Base-by-base conservation (phyloP, 345 rosid species). In the Populus tremula region DNA sequence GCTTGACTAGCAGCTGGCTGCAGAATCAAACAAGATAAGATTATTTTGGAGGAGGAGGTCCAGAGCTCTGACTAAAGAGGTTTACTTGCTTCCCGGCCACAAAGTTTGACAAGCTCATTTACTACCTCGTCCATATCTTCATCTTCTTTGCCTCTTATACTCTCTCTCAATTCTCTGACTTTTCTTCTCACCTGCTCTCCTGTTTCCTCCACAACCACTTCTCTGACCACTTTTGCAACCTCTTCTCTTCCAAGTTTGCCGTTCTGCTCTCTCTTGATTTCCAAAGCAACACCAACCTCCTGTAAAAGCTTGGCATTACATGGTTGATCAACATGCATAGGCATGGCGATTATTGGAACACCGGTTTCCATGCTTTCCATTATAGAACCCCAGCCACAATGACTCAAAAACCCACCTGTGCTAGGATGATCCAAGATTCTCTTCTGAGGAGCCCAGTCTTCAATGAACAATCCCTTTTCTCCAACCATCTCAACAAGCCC, bases 201-300 rank as follows among this genome's bases (percentile, higher is more conserved):
- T 3, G 2, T 41, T 31, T 47, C 67, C 33, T 61, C 77, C 78
- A 69, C 35, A 45, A 85, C 18, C 38, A 82, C 87, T 2, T 67
- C 83, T 74, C 71, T 76, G 33, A 85, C 77, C 38, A 68, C 84
- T 53, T 59, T 71, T 8, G 86, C 81, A n/a, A 84, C 75, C 78
- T 78, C 84, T 50, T 64, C 67, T 17, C 77, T 73, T 14, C 65
- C 54, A n/a, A 80, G 14, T 39, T 54, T 72, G 3, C 84, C 86
- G 2, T 64, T 31, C 36, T 35, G 6, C 6, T 79, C 82, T 56
- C 83, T 81, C 49, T 49, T 75, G 29, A 75, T 83, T 73, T 78
- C 82, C 20, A 67, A 18, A 8, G 91, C 96, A 27, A 81, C 82
- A 69, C 82, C 87, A 88, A 93, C 87, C 8, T 79, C 83, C 67